Evolutionary conservation across 768 basidiomycete genomes (phyloP).

Genomic region (Leucosporidium yakuticum): DNA sequence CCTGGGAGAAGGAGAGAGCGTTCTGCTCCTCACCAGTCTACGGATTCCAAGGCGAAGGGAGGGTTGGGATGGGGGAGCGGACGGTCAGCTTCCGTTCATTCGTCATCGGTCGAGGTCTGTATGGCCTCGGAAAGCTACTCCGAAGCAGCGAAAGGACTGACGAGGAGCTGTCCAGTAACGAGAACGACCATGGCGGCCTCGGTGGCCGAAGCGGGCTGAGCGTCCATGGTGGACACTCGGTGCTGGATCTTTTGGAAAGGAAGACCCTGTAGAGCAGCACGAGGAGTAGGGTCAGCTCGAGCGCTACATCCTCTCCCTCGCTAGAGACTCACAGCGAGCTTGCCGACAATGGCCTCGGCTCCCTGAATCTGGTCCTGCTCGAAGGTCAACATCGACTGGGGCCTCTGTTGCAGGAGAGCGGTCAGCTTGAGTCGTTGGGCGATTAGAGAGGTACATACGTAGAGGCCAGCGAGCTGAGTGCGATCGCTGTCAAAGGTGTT

Average conservation of each 20-base stretch:
- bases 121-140: not conserved
- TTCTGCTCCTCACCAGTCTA: constrained; percentile 69
- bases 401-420: constrained; percentile 52
- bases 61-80: constrained; percentile 16
- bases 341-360: constrained; percentile 55
- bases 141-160: constrained; percentile 44
- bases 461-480: constrained; percentile 55
- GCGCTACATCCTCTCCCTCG: not conserved
- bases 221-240: constrained; percentile 73
- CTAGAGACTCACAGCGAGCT: constrained; percentile 57
- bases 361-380: constrained; percentile 63
- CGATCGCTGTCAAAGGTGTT: constrained; percentile 64
- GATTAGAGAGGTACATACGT: constrained; percentile 56
- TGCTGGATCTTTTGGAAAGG: constrained; percentile 79
- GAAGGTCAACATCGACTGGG: constrained; percentile 75
- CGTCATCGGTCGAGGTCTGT: too few species aligned
- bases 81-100: not conserved
- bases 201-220: constrained; percentile 67
- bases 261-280: constrained; percentile 51
- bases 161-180: constrained; percentile 80
- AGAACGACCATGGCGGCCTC: constrained; percentile 63
- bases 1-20: constrained; percentile 83
- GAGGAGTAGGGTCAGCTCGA: not conserved
- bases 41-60: not conserved
- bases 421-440: not conserved